phyloP scores from a whole-genome alignment of 2,329 filamentous ascomycete species.

The Clonostachys chloroleuca region DNA sequence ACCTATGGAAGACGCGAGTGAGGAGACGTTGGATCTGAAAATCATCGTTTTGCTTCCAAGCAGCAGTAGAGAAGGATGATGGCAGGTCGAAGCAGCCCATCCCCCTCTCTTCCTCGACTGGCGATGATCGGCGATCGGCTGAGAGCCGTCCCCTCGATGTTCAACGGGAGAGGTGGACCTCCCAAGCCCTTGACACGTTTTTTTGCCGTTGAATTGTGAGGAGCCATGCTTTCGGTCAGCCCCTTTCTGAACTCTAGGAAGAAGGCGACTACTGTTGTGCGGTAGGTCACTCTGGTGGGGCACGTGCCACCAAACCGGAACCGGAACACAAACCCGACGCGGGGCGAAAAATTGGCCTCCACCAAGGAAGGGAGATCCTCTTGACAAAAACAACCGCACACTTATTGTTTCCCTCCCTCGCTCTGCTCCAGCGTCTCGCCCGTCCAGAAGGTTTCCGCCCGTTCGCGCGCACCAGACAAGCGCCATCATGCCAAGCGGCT shows the following conservation, averaged over 20 bases:
- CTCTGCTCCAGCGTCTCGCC: constrained; percentile 1
- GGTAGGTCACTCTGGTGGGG: background rate
- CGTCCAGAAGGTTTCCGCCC: background rate
- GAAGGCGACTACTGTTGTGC: background rate
- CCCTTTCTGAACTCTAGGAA: background rate
- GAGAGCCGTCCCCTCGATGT: too few relatives aligned
- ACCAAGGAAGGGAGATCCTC: background rate
- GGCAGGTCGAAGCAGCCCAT: too few relatives aligned
- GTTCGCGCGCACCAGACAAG: background rate
- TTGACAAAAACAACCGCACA: constrained; percentile 8
- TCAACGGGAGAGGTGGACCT: too few relatives aligned
- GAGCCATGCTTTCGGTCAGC: background rate
- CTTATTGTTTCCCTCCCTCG: background rate
- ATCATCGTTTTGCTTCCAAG: too few relatives aligned
- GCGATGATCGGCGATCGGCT: too few relatives aligned
- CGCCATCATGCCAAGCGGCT: constrained; percentile 17
- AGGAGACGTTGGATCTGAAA: too few relatives aligned
- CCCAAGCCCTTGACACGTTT: too few relatives aligned
- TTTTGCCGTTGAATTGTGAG: too few relatives aligned
- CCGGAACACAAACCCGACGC: too few relatives aligned
- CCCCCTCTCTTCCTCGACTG: too few relatives aligned
- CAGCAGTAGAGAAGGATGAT: too few relatives aligned
- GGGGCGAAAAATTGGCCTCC: constrained; percentile 1
- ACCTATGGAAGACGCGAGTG: too few relatives aligned
- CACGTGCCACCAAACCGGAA: background rate